Base-by-base conservation (phyloP, 2,329 filamentous ascomycete genomes). In the Pleurostoma richardsiae region DNA sequence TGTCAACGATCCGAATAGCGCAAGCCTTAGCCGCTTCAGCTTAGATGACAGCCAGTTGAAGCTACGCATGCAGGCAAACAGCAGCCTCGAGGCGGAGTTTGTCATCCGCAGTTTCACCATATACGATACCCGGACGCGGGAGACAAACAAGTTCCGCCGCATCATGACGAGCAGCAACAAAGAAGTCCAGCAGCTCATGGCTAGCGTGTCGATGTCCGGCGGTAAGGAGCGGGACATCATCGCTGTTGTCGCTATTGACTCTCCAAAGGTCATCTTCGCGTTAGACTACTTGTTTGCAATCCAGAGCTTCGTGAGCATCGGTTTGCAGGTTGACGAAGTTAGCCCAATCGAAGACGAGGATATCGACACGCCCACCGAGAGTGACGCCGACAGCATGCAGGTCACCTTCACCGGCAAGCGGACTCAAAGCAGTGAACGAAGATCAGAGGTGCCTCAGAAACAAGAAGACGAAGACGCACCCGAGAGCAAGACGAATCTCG, bases 161-260 rank as follows among this genome's bases (percentile, higher is more conserved):
- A 96, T 99, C 69, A 97, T 99, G 94, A 91, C 91, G 2, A 85
- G 95, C 46, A 90, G 91, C 59, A 97, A 96, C 66, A 92, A 90
- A 56, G 86, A 91, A 47, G 90, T 94, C 41, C 91, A 97, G 64
- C 95, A 99, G 58, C 91, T 99, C 60, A 99, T 99, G 94, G 94
- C 94, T 19, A 96, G 88, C 62, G 73, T 99, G 4, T 95, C 91
- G 0, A 95, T 99, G 67, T 90, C 91, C 1, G 88, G 90, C 11
- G 90, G 90, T 4, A 73, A 83, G 31, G 86, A 96, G 39, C 82
- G 83, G 49, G 88, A 84, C 61, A 68, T 97, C 47, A 95, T 97
- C 58, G 90, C 89, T 2, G 87, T 99, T 66, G 80, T 96, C 48
- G 96, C 91, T 0, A 83, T 99, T 51, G 94, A 99, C 60, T 99